Evolutionary conservation across 108 stramenopile genomes (phyloP).

Genomic region (Craspedostauros australis): DNA sequence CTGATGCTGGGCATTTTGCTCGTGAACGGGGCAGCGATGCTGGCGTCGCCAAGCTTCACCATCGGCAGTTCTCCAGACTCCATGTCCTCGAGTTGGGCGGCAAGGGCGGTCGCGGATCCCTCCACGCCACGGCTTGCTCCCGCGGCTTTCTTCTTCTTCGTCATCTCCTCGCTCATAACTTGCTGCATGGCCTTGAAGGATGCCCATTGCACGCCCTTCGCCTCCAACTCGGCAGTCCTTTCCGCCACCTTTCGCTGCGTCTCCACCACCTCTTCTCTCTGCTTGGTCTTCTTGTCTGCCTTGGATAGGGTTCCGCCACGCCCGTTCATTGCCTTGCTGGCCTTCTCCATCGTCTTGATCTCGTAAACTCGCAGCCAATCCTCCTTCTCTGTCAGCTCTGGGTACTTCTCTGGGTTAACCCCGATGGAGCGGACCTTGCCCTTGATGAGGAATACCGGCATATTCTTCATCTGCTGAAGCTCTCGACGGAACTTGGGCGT

Average conservation of each 20-base stretch:
- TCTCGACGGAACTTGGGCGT: no score
- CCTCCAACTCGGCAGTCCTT: constrained; percentile 69
- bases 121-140: constrained; percentile 51
- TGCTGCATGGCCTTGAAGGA: constrained; percentile 83
- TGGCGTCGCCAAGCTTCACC: constrained; percentile 95
- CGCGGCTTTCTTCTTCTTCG: constrained; percentile 47
- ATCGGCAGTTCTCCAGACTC: constrained; percentile 79
- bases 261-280: constrained; percentile 42
- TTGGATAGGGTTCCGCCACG: no score
- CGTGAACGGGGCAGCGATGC: constrained; percentile 96
- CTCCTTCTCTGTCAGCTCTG: constrained; percentile 72
- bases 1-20: constrained; percentile 94
- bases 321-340: constrained; percentile 44
- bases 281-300: constrained; percentile 59
- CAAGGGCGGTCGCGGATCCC: constrained; percentile 59
- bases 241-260: constrained; percentile 56
- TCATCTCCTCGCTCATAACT: constrained; percentile 59
- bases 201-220: constrained; percentile 77
- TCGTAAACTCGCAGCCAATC: constrained; percentile 77
- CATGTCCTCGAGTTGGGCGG: constrained; percentile 72
- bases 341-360: constrained; percentile 69
- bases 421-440: constrained; percentile 59
- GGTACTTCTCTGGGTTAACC: constrained; percentile 76
- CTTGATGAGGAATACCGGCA: constrained; percentile 56
- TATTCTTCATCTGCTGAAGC: constrained; percentile 29